phyloP scores from a whole-genome alignment of 208 protist genomes.

The Leishmania gerbilli region DNA sequence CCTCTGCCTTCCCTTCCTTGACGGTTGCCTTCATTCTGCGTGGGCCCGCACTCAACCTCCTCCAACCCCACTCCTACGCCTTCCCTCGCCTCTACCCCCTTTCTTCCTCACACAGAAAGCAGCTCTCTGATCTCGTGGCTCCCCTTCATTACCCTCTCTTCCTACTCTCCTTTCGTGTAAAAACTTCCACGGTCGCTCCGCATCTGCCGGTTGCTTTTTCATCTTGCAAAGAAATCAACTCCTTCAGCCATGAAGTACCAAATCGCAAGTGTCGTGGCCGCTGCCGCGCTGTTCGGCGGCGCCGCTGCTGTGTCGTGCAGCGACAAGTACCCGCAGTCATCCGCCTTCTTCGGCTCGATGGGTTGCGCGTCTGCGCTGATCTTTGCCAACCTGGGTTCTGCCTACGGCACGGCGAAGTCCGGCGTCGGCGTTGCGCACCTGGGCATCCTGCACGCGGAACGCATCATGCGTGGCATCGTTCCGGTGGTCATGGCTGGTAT shows the following conservation, averaged over 20 bases:
- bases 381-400: constrained; percentile 96
- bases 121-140: neutral
- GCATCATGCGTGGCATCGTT: constrained; percentile 95
- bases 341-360: constrained; percentile 97
- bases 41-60: neutral
- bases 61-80: neutral
- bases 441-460: constrained; percentile 95
- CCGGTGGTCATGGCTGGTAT: constrained; percentile 96
- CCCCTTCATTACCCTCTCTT: neutral
- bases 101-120: neutral
- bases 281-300: constrained; percentile 28
- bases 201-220: constrained; percentile 10
- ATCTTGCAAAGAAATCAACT: constrained; percentile 7
- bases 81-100: neutral
- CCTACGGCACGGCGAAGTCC: constrained; percentile 99
- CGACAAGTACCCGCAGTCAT: constrained; percentile 85
- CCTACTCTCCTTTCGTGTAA: neutral
- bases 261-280: constrained; percentile 19
- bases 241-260: constrained; percentile 24
- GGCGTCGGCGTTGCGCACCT: constrained; percentile 97
- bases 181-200: neutral
- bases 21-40: neutral
- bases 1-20: too few relatives aligned
- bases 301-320: constrained; percentile 55
- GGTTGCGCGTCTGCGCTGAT: constrained; percentile 91